Evolutionary conservation across 345 rosid genomes (phyloP), one percentile per base, ranked within the genome.

Genomic region (Linum usitatissimum): DNA sequence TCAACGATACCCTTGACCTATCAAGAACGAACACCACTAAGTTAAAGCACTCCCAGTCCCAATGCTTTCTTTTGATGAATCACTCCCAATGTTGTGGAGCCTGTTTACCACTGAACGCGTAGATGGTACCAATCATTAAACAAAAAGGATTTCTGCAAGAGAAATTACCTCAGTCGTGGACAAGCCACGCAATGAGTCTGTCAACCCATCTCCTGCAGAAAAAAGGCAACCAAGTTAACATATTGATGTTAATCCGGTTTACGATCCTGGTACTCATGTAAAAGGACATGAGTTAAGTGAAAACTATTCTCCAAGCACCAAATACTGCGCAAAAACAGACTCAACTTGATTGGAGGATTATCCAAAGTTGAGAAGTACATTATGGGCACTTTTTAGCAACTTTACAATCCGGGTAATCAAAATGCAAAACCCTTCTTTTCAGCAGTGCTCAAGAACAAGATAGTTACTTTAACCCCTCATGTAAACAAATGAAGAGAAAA

Each of bases 1-100:
- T 84, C 93, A 19, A 92, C 91, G 49, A 92, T 68, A 78, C 96
- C 85, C 78, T 85, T 87, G 77, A 92, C 93, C 98, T 89, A 66
- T 62, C 73, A 70, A 69, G 38, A 55, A 18, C 30, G 20, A 8
- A 55, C 23, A 55, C 28, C 18, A 9, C 58, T 12, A 55, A 55
- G 28, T 18, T 19, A 55, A 18, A 55, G 3, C 23, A 34, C 6
- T 28, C 0, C 0, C 36, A 31, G 3, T 31, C 3, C 36, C 8
- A 34, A 34, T 34, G 38, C 38, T 34, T 31, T 34, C 38, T 7
- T 34, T 34, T 34, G 38, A 34, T 34, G 38, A 34, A 34, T 34
- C 38, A 34, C 38, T 34, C 38, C 38, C 38, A 36, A 9, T 34
- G 19, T 57, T 28, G 40, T 6, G 20, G 18, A 20, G 18, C 13